Evolutionary conservation across 306 rosid genomes (phyloP).

Genomic region (Aeschynomene evenia): DNA sequence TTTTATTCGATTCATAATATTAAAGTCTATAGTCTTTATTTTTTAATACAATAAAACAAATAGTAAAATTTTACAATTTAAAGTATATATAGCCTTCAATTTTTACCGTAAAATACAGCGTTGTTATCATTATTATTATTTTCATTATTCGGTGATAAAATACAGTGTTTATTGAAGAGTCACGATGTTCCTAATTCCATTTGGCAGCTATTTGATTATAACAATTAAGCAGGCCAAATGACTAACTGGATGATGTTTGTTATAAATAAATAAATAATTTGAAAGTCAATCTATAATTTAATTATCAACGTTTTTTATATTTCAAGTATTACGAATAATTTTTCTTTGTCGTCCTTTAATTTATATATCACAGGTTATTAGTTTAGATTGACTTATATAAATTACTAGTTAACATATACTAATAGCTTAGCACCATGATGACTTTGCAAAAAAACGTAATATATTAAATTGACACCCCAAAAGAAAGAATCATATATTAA

Average conservation of each 20-base stretch:
- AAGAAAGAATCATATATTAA: not conserved
- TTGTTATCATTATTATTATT: no score
- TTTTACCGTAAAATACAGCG: no score
- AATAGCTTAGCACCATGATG: not conserved
- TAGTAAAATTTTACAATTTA: no score
- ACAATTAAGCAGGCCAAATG: not conserved
- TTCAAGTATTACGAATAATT: not conserved
- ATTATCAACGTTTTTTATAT: not conserved
- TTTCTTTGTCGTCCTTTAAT: conserved; percentile 20
- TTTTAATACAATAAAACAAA: no score
- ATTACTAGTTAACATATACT: not conserved
- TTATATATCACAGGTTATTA: not conserved
- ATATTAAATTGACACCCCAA: not conserved
- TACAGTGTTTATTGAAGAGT: not conserved
- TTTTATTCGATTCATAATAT: no score
- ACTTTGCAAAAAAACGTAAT: not conserved
- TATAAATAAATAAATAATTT: not conserved
- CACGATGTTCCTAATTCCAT: not conserved
- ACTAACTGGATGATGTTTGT: not conserved
- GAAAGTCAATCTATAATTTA: conserved; percentile 10
- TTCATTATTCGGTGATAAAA: no score
- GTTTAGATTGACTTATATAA: conserved; percentile 13
- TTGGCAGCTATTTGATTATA: not conserved
- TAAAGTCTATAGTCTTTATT: no score
- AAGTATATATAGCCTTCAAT: no score